Percentiles rank a stretch among this genome's conserved stretches.
Conservation (phyloP, 129 eudicot species). For the Scalesia atractyloides region DNA sequence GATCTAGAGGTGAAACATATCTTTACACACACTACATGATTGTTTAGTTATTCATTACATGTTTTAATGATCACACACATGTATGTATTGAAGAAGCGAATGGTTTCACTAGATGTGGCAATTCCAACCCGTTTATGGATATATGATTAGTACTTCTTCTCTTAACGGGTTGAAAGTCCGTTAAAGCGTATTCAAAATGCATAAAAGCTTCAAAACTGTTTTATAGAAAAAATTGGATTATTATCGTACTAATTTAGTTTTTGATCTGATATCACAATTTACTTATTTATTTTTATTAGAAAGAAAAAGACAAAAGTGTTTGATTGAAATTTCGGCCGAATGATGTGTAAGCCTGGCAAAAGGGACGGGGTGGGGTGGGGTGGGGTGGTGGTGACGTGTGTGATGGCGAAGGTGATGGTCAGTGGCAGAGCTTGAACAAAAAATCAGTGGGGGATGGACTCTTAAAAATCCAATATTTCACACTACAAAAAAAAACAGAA, state of each 20-base stretch:
- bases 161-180: not conserved
- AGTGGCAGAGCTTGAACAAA: too few species aligned
- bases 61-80: not conserved
- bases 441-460: too few species aligned
- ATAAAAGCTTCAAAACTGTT: not conserved
- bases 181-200: not conserved
- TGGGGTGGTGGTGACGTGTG: too few species aligned
- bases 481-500: too few species aligned
- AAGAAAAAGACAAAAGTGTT: too few species aligned
- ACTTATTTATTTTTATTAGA: not conserved
- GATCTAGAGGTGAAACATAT: conserved; percentile 58
- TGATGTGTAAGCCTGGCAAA: too few species aligned
- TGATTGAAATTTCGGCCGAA: too few species aligned
- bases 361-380: too few species aligned
- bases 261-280: not conserved
- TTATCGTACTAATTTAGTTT: not conserved
- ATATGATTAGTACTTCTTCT: not conserved
- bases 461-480: too few species aligned
- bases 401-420: too few species aligned
- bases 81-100: not conserved
- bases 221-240: not conserved
- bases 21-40: not conserved
- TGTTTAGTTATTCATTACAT: not conserved
- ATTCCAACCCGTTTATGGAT: not conserved
- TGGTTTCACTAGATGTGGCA: not conserved